A percentile compares a stretch with the other conserved stretches of the same genome.
Conservation (phyloP, 2,329 filamentous ascomycete species). For the Colletotrichum lupini region DNA sequence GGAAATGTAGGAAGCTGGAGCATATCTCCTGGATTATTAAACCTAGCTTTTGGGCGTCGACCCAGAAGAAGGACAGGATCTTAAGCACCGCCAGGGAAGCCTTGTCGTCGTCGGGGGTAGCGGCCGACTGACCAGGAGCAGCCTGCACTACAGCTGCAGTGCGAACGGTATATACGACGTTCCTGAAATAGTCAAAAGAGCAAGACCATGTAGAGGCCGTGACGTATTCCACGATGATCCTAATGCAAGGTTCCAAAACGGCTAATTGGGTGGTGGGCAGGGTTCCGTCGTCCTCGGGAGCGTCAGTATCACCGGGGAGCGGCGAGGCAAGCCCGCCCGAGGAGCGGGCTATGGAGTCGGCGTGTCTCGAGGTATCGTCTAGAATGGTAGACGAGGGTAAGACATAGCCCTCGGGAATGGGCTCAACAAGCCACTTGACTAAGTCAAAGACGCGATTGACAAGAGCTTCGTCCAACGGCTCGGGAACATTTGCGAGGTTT, state of each 20-base stretch:
- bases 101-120: conserved; percentile 61
- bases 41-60: conserved; percentile 71
- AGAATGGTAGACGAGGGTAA: conserved; percentile 68
- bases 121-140: conserved; percentile 48
- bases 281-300: conserved; percentile 48
- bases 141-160: conserved; percentile 53
- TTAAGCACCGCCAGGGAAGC: conserved; percentile 65
- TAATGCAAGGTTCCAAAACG: conserved; percentile 66
- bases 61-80: conserved; percentile 72
- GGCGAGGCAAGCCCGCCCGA: conserved; percentile 35
- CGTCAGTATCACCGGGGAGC: conserved; percentile 40
- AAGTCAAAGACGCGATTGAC: conserved; percentile 66
- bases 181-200: conserved; percentile 69
- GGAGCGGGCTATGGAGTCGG: conserved; percentile 17
- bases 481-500: conserved; percentile 42
- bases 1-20: conserved; percentile 74
- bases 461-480: conserved; percentile 60
- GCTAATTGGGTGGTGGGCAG: conserved; percentile 47
- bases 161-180: conserved; percentile 62
- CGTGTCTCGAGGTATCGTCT: conserved; percentile 57
- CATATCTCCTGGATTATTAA: conserved; percentile 73
- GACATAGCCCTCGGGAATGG: conserved; percentile 67
- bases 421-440: conserved; percentile 67
- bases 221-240: conserved; percentile 70
- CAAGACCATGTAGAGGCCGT: conserved; percentile 73